Evolutionary conservation across 2,329 filamentous ascomycete species (phyloP), one percentile per base, ranked within the genome.

Genomic region (Diaporthe humulicola): DNA sequence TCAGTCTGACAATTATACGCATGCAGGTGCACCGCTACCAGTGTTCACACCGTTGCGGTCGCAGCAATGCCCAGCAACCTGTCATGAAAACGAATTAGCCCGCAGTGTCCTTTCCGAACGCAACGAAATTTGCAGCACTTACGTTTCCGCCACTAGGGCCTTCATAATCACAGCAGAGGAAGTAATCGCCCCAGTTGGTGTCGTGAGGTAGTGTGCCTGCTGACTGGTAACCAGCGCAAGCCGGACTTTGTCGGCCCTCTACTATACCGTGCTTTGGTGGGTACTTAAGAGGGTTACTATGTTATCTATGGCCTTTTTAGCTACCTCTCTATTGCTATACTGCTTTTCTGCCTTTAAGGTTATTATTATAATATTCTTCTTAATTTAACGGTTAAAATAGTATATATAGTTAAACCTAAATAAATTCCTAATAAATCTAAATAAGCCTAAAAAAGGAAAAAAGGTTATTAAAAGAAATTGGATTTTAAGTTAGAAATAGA

Each of bases 1-100:
- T 14, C n/a, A 17, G 6, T 4, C 33, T n/a, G 7, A 3, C 22
- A 22, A 28, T 42, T 22, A 61, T 38, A 28, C n/a, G 58, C 58
- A 61, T 19, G 58, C 38, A 19, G 58, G 58, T 28, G 38, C 38
- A 15, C 58, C 58, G 38, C 58, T 61, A 42, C 58, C 58, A 22
- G 58, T 61, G 58, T 61, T 61, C 8, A 30, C 38, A 19, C 58
- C 38, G n/a, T 61, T 42, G 15, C 58, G 58, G 38, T 61, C 58
- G 17, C 58, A 61, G 58, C 58, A 61, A 12, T 61, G 58, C 4
- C 7, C 58, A 28, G 36, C 58, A 28, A 61, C 58, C 58, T 61
- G 38, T 17, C 2, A 9, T 19, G n/a, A 5, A 17, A 42, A 42
- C 9, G 6, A 9, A 7, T 61, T 22, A 61, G 38, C n/a, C 4